Evolutionary conservation across 2,329 filamentous ascomycete genomes (phyloP), one percentile per base, ranked within the genome.

Genomic region (Paecilomyces fulvus): DNA sequence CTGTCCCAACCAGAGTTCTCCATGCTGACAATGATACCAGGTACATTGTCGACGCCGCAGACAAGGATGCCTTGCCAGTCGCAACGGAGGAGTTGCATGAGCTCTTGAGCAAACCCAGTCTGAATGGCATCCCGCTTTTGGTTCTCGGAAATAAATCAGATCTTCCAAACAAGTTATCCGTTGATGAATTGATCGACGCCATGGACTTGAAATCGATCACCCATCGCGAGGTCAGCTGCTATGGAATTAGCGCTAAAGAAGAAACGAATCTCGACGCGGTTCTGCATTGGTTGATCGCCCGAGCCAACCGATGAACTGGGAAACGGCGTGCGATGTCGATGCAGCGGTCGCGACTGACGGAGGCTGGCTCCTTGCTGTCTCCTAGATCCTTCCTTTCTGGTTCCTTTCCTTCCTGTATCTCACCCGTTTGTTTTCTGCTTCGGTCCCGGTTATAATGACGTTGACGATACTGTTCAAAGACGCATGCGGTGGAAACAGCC

Each of bases 181-280:
- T 97, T 48, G 94, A 99, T 71, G 91, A 97, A 74, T 77, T 99
- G 70, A 97, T 99, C 76, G 92, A 96, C 59, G 87, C 87, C 60
- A 82, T 99, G 75, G 87, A 96, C 66, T 82, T 99, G 57, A 95
- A 94, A 73, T 85, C 84, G 64, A 91, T 99, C 71, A 88, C 86
- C 58, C 87, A 90, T 67, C 89, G 94, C 55, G 94, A 99, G 74
- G 92, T 99, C 65, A 96, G 90, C 77, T 97, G 94, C 77, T 99
- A 99, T 74, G 92, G 92, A 60, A 96, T 99, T 77, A 96, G 92
- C 72, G 94, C 92, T 59, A 97, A 97, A 75, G 92, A 97, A 73
- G 94, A 99, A 77, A 99, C 92, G 57, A 99, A 99, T 76, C 84
- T 99, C 62, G 92, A 99, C 70, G 94, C 92, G 6, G 94, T 99